Base-by-base conservation (phyloP, 768 basidiomycete genomes). In the Suillus spraguei region DNA sequence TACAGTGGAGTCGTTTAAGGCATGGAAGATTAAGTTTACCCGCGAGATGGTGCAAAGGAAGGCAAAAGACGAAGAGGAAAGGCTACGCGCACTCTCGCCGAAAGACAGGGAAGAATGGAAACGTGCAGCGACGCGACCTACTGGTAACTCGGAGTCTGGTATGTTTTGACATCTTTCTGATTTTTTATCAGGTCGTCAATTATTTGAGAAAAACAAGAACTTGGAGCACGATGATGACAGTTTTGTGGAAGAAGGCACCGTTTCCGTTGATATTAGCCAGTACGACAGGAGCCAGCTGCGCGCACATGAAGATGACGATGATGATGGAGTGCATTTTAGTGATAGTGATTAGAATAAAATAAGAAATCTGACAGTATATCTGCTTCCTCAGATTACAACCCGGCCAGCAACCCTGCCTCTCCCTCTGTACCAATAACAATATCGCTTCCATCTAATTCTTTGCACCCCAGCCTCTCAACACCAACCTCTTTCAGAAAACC, bases 31-130 rank as follows among this genome's bases (percentile, higher is more conserved):
- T 36, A 85, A 81, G 66, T 97, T 97, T 69, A 89, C 92, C 70
- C 83, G 81, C 70, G 91, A 92, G 74, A 74, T 85, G 69, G 79
- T 82, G 11, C 71, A 71, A 49, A 87, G 81, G 72, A 87, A 84
- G 70, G 79, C 80, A 10, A 81, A 80, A 63, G 91, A 92, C 63
- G 94, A 97, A 65, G 94, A 94, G 46, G 97, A 91, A 66, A 81
- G 78, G 71, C 74, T 94, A 44, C 91, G 85, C 69, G 84, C 79
- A 5, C 69, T 94, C 73, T 83, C 89, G 20, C 77, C 86, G 14
- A 96, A 91, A 72, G 95, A 97, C 74, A 82, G 88, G 63, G 96
- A 97, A 73, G 95, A 97, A 74, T 85, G 81, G 75, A 92, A 86
- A 77, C 87, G 82, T 69, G 74, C 84, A 20, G 78, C 71, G 41